Evolutionary conservation across 805 yeast genomes (phyloP).

Genomic region (Ogataea minuta): DNA sequence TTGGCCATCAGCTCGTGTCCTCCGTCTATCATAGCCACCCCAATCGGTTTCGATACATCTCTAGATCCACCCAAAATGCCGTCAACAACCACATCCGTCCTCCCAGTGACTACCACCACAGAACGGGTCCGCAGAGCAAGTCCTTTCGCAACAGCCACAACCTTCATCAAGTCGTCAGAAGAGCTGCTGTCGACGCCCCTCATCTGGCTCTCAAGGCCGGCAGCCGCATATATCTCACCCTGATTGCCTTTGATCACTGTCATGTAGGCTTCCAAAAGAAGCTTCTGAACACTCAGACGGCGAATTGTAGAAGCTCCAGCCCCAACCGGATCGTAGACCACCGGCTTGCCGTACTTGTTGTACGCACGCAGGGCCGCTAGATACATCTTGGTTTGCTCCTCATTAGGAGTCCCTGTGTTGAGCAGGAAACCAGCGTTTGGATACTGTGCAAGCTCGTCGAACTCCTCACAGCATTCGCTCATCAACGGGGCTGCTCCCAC

Average conservation of each 20-base stretch:
- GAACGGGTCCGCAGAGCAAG: conserved; percentile 53
- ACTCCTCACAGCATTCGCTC: conserved; percentile 75
- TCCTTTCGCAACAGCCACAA: conserved; percentile 42
- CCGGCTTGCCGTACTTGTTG: conserved; percentile 53
- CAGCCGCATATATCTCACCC: conserved; percentile 69
- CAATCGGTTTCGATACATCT: conserved; percentile 17
- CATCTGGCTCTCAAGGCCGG: conserved; percentile 51
- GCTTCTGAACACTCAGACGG: conserved; percentile 40
- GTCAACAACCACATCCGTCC: conserved; percentile 48
- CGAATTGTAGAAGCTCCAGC: conserved; percentile 77
- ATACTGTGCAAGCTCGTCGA: conserved; percentile 56
- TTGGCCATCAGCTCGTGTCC: conserved; percentile 62
- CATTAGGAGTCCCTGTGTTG: conserved; percentile 73
- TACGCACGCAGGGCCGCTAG: conserved; percentile 56
- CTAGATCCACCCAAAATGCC: conserved; percentile 34
- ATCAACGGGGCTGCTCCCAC: conserved; percentile 85
- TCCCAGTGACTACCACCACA: conserved; percentile 73
- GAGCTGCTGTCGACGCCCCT: conserved; percentile 65
- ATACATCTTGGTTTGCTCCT: conserved; percentile 41
- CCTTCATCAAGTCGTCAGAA: conserved; percentile 18
- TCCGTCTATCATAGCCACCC: conserved; percentile 43
- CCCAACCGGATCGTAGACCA: conserved; percentile 91
- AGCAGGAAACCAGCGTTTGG: conserved; percentile 58
- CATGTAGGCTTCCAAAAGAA: conserved; percentile 57
- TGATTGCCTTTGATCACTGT: conserved; percentile 80